phyloP scores from a whole-genome alignment of 306 rosid species.

The Erythrophleum fordii region DNA sequence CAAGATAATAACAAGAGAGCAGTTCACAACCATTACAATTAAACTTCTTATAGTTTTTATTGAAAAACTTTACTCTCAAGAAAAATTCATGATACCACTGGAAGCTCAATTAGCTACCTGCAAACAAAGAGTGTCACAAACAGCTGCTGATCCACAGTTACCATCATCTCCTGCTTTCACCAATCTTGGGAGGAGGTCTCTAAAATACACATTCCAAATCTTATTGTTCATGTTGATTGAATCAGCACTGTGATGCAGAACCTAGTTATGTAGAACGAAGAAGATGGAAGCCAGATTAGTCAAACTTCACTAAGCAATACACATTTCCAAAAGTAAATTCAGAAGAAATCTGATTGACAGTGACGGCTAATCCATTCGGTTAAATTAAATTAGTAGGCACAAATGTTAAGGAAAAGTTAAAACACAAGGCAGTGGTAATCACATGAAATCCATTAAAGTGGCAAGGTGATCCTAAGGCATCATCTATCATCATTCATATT shows the following conservation, averaged over 20 bases:
- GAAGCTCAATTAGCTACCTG: constrained; percentile 48
- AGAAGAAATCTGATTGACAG: constrained; percentile 3
- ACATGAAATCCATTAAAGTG: neutral
- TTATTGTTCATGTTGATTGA: constrained; percentile 58
- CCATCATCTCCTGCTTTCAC: constrained; percentile 57
- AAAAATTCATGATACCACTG: neutral
- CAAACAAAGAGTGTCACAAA: constrained; percentile 67
- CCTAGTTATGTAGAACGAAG: constrained; percentile 44
- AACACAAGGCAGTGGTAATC: neutral
- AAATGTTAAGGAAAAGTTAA: constrained; percentile 7
- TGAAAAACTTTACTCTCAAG: constrained; percentile 1
- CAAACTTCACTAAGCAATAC: constrained; percentile 13
- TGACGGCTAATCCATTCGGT: neutral
- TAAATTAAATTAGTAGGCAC: neutral
- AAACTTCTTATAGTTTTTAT: neutral
- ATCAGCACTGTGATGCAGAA: constrained; percentile 57
- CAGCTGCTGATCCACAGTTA: constrained; percentile 59
- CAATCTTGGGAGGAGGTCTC: constrained; percentile 62
- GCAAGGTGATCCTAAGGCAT: neutral
- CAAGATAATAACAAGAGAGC: too few species aligned
- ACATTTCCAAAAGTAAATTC: constrained; percentile 18
- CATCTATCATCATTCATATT: neutral
- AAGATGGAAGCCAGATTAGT: constrained; percentile 21
- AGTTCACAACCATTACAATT: neutral
- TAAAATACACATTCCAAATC: constrained; percentile 59